These are phyloP conservation scores for Fagus crenata DNA, from an alignment of 306 rosid species.

Conservation along the genomic window DNA sequence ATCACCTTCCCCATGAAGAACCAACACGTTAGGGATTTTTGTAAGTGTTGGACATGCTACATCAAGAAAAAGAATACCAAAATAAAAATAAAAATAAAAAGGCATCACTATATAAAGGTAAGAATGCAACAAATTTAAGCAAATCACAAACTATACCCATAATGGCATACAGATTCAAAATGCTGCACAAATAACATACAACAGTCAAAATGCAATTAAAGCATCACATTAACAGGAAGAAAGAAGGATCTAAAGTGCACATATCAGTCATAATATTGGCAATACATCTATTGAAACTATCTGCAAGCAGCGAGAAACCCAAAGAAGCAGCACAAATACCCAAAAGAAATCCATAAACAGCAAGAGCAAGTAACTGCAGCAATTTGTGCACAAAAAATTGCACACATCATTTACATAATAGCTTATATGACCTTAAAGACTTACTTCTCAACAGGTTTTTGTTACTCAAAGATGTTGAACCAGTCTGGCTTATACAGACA, in stretches of 20 bases:
- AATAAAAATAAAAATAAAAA: slow-evolving; percentile 7
- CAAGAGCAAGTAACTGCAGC: not conserved
- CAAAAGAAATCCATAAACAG: not conserved
- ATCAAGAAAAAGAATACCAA: slow-evolving; percentile 24
- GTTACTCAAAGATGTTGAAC: not conserved
- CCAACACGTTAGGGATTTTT: slow-evolving; percentile 72
- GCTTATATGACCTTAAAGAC: not conserved
- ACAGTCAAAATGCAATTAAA: not conserved
- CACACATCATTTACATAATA: not conserved
- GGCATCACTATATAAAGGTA: slow-evolving; percentile 18
- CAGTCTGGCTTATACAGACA: not conserved
- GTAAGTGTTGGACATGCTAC: slow-evolving; percentile 78
- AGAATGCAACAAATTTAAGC: slow-evolving; percentile 12
- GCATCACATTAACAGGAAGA: slow-evolving; percentile 6
- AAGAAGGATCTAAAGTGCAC: not conserved
- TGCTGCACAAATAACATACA: not conserved
- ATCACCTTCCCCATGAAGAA: slow-evolving; percentile 92
- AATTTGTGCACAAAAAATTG: not conserved
- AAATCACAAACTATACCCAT: slow-evolving; percentile 2
- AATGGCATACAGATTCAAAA: not conserved
- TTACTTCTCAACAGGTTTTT: not conserved
- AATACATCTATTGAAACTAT: not conserved
- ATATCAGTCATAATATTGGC: not conserved
- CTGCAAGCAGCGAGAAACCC: not conserved
- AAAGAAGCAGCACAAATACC: not conserved